A percentile compares a stretch with the other conserved stretches of the same genome.
These are phyloP conservation scores for Brassica napus DNA, from an alignment of 345 rosid genomes.

Conservation along the genomic window Da-Ae NC_063441.1:18368501-18369000, in stretches of 20 bases:
- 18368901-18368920: not conserved
- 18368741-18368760: conserved; percentile 18
- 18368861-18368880: not conserved
- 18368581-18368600: conserved; percentile 20
- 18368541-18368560: not conserved
- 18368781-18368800: conserved; percentile 19
- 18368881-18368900: not conserved
- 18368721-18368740: conserved; percentile 32
- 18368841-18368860: not conserved
- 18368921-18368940: not conserved
- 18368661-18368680: conserved; percentile 9
- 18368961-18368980: not conserved
- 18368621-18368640: conserved; percentile 19
- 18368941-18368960: not conserved
- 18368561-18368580: conserved; percentile 10
- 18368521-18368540: not conserved
- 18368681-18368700: conserved; percentile 26
- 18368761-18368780: not conserved
- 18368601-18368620: conserved; percentile 11
- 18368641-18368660: not conserved
- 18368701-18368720: conserved; percentile 29
- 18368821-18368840: not conserved
- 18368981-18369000: not conserved
- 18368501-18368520: not conserved
- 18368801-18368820: not conserved